phyloP scores from a whole-genome alignment of 176 grass and related monocot genomes.

The Oryza officinalis region DNA sequence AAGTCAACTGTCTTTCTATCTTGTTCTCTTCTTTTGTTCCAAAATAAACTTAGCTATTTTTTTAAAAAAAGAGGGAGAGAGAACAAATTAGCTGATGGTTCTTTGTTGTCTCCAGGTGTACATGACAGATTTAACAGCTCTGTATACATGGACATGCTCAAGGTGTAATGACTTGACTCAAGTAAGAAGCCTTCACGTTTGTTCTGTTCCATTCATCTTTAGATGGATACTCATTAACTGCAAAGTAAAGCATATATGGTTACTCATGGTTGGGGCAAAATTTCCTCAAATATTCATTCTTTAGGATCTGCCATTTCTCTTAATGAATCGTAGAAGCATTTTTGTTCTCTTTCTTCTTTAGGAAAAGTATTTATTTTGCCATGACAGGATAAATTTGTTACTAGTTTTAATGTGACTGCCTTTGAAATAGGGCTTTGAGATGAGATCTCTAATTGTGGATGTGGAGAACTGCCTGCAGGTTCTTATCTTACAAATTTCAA shows the following conservation, averaged over 20 bases:
- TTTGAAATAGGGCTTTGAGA: constrained; percentile 81
- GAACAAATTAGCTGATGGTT: constrained; percentile 18
- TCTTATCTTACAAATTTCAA: constrained; percentile 25
- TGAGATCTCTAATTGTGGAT: constrained; percentile 86
- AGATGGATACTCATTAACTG: background rate
- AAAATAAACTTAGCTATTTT: constrained; percentile 10
- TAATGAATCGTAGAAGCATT: background rate
- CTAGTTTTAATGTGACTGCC: constrained; percentile 27
- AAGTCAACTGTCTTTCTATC: background rate
- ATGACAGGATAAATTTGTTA: background rate
- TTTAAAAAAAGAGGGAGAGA: background rate
- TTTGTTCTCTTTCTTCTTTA: background rate
- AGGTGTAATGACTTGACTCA: constrained; percentile 83
- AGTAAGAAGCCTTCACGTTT: constrained; percentile 51
- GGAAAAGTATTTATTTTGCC: constrained; percentile 7
- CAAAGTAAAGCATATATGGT: background rate
- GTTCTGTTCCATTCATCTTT: constrained; percentile 20
- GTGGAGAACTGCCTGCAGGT: constrained; percentile 94
- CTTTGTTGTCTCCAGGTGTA: constrained; percentile 50
- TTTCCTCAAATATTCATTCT: background rate
- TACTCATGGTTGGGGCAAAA: background rate
- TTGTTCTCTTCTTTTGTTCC: background rate
- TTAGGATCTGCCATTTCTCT: background rate
- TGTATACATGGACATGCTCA: constrained; percentile 74
- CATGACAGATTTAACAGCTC: constrained; percentile 67